Evolutionary conservation across 768 basidiomycete species (phyloP).

Genomic region (Mycena leptocephala): DNA sequence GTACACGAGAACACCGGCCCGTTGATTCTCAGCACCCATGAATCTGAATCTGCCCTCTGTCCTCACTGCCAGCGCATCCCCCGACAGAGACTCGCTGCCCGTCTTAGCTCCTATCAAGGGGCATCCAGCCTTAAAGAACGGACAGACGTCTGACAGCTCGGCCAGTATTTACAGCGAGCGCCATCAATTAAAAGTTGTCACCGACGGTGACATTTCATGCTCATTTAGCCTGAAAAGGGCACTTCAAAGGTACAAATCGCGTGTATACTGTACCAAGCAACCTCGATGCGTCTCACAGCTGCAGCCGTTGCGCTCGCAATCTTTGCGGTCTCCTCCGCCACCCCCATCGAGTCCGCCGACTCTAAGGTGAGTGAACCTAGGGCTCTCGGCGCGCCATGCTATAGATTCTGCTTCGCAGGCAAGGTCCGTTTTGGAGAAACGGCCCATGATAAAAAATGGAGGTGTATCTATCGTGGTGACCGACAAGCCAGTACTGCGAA

Average conservation of each 20-base stretch:
- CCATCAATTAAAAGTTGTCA: background rate
- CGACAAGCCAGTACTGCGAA: background rate
- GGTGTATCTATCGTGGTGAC: background rate
- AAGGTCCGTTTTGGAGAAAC: background rate
- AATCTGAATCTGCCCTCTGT: too few species aligned
- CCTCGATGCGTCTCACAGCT: background rate
- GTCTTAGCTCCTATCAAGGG: too few species aligned
- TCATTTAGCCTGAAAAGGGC: background rate
- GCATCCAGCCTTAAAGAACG: too few species aligned
- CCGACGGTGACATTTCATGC: background rate
- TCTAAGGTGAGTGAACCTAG: background rate
- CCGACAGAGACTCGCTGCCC: too few species aligned
- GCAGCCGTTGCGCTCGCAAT: background rate
- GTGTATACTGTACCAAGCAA: background rate
- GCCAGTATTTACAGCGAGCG: background rate
- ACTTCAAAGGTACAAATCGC: background rate
- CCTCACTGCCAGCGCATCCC: too few species aligned
- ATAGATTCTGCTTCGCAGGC: background rate
- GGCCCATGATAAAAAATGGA: background rate
- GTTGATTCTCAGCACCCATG: too few species aligned
- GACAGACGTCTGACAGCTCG: too few species aligned
- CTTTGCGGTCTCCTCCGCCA: background rate
- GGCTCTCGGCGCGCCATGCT: background rate
- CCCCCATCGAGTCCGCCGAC: background rate
- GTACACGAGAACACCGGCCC: too few species aligned